These are phyloP conservation scores for Dryas octopetala DNA, from an alignment of 306 rosid genomes.

Conservation along the genomic window DNA sequence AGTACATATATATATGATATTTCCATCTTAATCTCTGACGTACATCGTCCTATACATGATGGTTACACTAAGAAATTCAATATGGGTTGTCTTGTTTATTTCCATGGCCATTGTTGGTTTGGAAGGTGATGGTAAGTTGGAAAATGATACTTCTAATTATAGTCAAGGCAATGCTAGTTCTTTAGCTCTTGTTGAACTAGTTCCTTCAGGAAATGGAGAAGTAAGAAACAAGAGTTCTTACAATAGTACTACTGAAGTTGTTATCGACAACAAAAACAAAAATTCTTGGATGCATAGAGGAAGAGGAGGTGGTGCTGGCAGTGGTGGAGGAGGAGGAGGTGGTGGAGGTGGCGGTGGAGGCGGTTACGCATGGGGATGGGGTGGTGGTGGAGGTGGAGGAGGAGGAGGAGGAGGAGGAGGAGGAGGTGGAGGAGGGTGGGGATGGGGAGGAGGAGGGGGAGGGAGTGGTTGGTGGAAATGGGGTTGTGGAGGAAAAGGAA, in stretches of 20 bases:
- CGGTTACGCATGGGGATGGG: slow-evolving; percentile 5
- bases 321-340: slow-evolving; percentile 65
- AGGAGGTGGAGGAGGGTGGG: slow-evolving; percentile 20
- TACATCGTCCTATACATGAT: slow-evolving; percentile 6
- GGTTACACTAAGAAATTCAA: slow-evolving; percentile 22
- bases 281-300: slow-evolving; percentile 14
- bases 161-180: slow-evolving; percentile 25
- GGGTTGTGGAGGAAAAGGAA: slow-evolving; percentile 61
- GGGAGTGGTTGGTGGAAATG: slow-evolving; percentile 76
- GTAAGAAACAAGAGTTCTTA: slow-evolving; percentile 22
- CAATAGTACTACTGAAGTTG: slow-evolving; percentile 25
- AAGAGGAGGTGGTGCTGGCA: slow-evolving; percentile 48
- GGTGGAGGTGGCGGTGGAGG: slow-evolving; percentile 31
- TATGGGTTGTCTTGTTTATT: slow-evolving; percentile 35
- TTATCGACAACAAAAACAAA: slow-evolving; percentile 32
- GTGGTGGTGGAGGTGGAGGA: slow-evolving; percentile 29
- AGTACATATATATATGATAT: too few species aligned
- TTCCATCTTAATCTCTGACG: too few species aligned
- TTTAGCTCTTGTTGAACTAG: slow-evolving; percentile 10
- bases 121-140: slow-evolving; percentile 22
- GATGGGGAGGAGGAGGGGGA: slow-evolving; percentile 71
- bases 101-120: slow-evolving; percentile 32
- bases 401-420: slow-evolving; percentile 22
- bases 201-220: slow-evolving; percentile 25
- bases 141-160: slow-evolving; percentile 26